Conservation (phyloP, 352 stramenopile genomes). For the Globisporangium emineosum region DNA sequence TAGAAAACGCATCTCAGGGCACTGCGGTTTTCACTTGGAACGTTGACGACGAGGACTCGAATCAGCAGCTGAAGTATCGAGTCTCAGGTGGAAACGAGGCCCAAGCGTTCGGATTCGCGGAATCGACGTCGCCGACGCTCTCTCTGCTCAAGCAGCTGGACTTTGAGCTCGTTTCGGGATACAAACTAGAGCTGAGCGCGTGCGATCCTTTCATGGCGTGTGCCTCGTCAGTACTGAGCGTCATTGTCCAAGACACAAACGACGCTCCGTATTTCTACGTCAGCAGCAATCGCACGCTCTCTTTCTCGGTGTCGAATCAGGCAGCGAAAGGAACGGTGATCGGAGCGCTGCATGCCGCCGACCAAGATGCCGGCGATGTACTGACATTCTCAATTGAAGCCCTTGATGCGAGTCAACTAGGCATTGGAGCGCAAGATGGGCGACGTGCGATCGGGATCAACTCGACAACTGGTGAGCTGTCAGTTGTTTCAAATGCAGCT, state of each 20-base stretch:
- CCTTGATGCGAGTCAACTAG: not conserved
- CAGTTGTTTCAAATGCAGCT: not conserved
- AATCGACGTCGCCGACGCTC: not conserved
- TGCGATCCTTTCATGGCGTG: constrained; percentile 13
- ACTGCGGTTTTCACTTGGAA: constrained; percentile 24
- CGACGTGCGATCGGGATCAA: constrained; percentile 3
- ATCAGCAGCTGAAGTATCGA: constrained; percentile 25
- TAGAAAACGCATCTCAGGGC: constrained; percentile 16
- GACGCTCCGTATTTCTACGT: constrained; percentile 6
- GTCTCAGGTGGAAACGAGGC: constrained; percentile 21
- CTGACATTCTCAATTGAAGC: constrained; percentile 11
- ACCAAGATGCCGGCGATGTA: constrained; percentile 8
- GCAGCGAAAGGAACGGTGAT: not conserved
- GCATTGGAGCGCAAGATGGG: not conserved
- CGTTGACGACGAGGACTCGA: constrained; percentile 21
- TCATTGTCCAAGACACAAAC: constrained; percentile 7
- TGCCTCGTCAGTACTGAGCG: not conserved
- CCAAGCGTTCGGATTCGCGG: constrained; percentile 18
- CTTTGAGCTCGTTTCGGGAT: constrained; percentile 3
- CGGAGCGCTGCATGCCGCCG: constrained; percentile 6
- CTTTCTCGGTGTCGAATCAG: constrained; percentile 7
- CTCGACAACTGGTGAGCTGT: constrained; percentile 10
- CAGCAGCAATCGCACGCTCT: constrained; percentile 6
- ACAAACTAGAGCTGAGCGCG: constrained; percentile 6
- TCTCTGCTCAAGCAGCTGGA: not conserved